Percentiles rank a stretch among this genome's conserved stretches.
Conservation (phyloP, 2,329 filamentous ascomycete species). For the Torrubiella hemipterigena region DNA sequence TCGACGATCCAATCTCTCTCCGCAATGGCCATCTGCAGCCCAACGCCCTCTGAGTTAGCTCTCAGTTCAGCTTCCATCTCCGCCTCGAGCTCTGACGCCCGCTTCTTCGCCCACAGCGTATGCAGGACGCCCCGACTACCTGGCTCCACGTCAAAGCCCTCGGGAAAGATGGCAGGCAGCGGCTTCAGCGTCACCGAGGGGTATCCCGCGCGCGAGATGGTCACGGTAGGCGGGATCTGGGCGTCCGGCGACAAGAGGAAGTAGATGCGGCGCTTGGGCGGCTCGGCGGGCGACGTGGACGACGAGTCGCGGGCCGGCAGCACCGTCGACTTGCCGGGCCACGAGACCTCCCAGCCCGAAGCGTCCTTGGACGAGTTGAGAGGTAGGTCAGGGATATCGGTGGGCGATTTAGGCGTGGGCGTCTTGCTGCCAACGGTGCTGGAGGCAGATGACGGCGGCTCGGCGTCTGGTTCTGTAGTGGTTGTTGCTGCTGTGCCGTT, state of each 20-base stretch:
- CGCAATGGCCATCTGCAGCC: slow-evolving; percentile 69
- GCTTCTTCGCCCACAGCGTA: slow-evolving; percentile 80
- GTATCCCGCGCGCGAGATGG: slow-evolving; percentile 37
- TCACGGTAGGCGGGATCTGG: slow-evolving; percentile 60
- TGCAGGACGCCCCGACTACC: slow-evolving; percentile 76
- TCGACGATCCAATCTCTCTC: slow-evolving; percentile 79
- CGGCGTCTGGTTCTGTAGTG: slow-evolving; percentile 9
- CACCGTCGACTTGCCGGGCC: slow-evolving; percentile 68
- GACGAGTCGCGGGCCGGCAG: slow-evolving; percentile 45
- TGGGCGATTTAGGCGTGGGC: slow-evolving; percentile 1
- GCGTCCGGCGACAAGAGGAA: slow-evolving; percentile 67
- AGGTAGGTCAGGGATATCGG: neutral
- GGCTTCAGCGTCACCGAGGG: slow-evolving; percentile 54
- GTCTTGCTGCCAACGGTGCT: neutral
- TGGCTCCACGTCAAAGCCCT: slow-evolving; percentile 56
- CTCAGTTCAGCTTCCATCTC: slow-evolving; percentile 67
- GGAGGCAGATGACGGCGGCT: slow-evolving; percentile 6
- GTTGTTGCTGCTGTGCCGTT: no score
- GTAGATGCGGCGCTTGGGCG: slow-evolving; percentile 55
- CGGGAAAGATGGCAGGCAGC: slow-evolving; percentile 75
- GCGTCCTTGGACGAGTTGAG: slow-evolving; percentile 7
- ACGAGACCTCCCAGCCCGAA: slow-evolving; percentile 62
- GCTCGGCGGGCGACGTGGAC: slow-evolving; percentile 16
- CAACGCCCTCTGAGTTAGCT: slow-evolving; percentile 69
- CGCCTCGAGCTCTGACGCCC: slow-evolving; percentile 59